Evolutionary conservation across 768 basidiomycete species (phyloP).

Genomic region (Tubosaeta sp.): DNA sequence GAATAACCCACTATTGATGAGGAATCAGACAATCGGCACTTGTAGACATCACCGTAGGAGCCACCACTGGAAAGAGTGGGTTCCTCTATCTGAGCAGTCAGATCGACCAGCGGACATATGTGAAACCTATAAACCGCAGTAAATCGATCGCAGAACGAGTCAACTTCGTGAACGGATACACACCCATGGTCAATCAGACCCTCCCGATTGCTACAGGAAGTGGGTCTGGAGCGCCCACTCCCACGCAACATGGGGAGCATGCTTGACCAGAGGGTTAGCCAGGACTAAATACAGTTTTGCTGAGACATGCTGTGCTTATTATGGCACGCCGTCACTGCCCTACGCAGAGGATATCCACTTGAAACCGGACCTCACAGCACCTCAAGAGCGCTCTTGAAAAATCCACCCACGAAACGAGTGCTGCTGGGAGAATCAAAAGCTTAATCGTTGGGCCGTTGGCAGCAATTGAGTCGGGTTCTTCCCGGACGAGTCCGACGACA

Average conservation of each 20-base stretch:
- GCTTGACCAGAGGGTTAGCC: too few species aligned
- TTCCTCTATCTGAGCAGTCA: not conserved
- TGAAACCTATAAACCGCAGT: not conserved
- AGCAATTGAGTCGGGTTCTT: too few species aligned
- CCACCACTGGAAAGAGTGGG: not conserved
- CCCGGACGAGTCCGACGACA: too few species aligned
- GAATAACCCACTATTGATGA: not conserved
- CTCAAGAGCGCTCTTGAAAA: too few species aligned
- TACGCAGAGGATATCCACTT: too few species aligned
- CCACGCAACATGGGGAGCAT: not conserved
- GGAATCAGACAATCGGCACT: not conserved
- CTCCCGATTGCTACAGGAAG: not conserved
- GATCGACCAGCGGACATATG: not conserved
- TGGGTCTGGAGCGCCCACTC: not conserved
- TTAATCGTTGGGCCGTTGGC: too few species aligned
- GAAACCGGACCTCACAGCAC: too few species aligned
- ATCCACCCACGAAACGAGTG: too few species aligned
- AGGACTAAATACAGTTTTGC: too few species aligned
- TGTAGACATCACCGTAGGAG: not conserved
- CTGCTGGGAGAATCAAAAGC: too few species aligned
- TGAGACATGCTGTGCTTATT: too few species aligned
- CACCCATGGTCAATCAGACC: not conserved
- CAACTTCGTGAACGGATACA: not conserved
- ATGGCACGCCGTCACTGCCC: too few species aligned
- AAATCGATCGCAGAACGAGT: not conserved